Evolutionary conservation across 2,329 filamentous ascomycete species (phyloP).

Genomic region (Fusarium sp.): DNA sequence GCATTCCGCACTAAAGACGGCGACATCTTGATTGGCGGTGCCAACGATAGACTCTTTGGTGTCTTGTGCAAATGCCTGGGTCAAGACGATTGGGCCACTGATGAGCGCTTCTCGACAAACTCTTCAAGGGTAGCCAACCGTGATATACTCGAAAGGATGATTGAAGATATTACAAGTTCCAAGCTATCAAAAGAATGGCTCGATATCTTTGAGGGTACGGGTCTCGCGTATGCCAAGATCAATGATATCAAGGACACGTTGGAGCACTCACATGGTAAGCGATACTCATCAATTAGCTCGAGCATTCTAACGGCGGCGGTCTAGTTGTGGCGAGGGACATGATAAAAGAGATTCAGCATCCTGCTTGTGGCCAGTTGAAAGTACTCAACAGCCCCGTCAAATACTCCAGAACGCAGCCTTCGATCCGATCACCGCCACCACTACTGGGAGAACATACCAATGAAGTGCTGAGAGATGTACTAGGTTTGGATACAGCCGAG

Average conservation of each 20-base stretch:
- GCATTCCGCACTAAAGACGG: conserved; percentile 78
- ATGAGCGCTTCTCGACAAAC: conserved; percentile 68
- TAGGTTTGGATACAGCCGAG: accelerated
- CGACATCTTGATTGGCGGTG: conserved; percentile 72
- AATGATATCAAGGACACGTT: conserved; percentile 89
- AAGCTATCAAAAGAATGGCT: conserved; percentile 90
- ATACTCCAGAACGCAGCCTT: conserved; percentile 81
- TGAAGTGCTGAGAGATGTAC: conserved; percentile 65
- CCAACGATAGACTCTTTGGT: conserved; percentile 73
- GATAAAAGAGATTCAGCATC: conserved; percentile 86
- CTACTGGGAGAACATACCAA: conserved; percentile 86
- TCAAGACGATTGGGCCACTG: conserved; percentile 64
- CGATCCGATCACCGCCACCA: conserved; percentile 79
- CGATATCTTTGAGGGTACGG: conserved; percentile 80
- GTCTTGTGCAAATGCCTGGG: conserved; percentile 68
- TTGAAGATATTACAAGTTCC: conserved; percentile 76
- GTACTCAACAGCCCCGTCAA: conserved; percentile 94
- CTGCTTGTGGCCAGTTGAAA: conserved; percentile 81
- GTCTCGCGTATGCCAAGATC: conserved; percentile 89
- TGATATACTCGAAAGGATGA: conserved; percentile 76
- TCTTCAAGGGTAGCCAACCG: conserved; percentile 72
- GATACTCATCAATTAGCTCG: too few species aligned
- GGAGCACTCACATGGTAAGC: conserved; percentile 79
- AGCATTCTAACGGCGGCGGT: too few species aligned
- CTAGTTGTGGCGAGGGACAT: conserved; percentile 72